phyloP scores from a whole-genome alignment of 768 basidiomycete genomes.

The Panus rudis region DNA sequence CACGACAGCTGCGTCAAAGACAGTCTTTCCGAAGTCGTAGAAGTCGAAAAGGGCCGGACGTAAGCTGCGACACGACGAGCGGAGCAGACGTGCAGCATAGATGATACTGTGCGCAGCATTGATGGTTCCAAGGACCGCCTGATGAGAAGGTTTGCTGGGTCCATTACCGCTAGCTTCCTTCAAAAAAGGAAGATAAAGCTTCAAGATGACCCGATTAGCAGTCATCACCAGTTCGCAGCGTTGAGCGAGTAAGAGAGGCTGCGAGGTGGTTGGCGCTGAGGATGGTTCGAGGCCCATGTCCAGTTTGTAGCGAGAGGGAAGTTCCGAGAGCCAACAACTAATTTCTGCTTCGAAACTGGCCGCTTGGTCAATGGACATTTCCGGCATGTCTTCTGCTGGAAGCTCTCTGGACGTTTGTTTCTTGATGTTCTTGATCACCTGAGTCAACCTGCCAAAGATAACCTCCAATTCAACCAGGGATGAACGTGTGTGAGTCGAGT shows the following conservation, averaged over 20 bases:
- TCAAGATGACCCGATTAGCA: slow-evolving; percentile 54
- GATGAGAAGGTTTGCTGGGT: slow-evolving; percentile 32
- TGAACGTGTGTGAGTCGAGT: background rate
- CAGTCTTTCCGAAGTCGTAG: slow-evolving; percentile 51
- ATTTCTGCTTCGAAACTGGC: slow-evolving; percentile 51
- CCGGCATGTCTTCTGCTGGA: slow-evolving; percentile 22
- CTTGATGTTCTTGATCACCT: slow-evolving; percentile 56
- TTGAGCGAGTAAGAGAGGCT: slow-evolving; percentile 38
- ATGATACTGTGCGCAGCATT: slow-evolving; percentile 63
- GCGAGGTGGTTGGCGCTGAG: slow-evolving; percentile 13
- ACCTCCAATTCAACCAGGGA: slow-evolving; percentile 1
- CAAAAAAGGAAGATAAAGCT: slow-evolving; percentile 64
- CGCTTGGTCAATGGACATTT: slow-evolving; percentile 56
- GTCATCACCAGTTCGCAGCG: slow-evolving; percentile 55
- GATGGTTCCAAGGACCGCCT: slow-evolving; percentile 50
- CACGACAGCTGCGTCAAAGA: slow-evolving; percentile 62
- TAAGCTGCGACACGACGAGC: slow-evolving; percentile 32
- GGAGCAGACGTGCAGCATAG: slow-evolving; percentile 39
- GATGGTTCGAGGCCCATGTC: slow-evolving; percentile 27
- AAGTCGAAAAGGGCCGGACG: slow-evolving; percentile 45
- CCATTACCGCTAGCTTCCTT: slow-evolving; percentile 19
- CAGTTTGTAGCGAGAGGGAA: slow-evolving; percentile 46
- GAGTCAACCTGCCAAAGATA: slow-evolving; percentile 40
- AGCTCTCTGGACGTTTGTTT: slow-evolving; percentile 38
- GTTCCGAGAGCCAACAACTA: slow-evolving; percentile 41